phyloP scores from a whole-genome alignment of 192 early-diverging fungal species.

The Allomyces macrogynus region DNA sequence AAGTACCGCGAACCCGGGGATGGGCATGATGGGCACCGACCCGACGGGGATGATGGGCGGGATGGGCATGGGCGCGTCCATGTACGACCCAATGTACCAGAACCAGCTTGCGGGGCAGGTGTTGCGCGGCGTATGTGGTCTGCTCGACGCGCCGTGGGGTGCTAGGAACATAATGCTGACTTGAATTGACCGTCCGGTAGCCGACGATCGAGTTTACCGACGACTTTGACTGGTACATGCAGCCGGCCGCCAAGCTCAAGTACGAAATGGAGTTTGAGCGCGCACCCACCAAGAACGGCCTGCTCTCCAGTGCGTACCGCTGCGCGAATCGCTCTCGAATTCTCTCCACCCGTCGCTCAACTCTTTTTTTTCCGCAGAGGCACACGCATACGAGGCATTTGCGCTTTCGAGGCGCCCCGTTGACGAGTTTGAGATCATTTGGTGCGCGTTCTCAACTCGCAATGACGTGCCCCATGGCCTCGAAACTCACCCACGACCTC shows the following conservation, averaged over 20 bases:
- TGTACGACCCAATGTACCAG: not conserved
- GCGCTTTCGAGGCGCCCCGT: not conserved
- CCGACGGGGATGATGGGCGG: not conserved
- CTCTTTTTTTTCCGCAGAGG: too few relatives aligned
- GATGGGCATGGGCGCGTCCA: too few relatives aligned
- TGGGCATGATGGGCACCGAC: conserved; percentile 1
- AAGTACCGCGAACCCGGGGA: not conserved
- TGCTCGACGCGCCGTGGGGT: conserved; percentile 6
- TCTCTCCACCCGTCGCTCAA: too few relatives aligned
- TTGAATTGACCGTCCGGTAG: conserved; percentile 14
- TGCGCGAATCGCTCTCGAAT: too few relatives aligned
- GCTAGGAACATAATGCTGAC: conserved; percentile 6
- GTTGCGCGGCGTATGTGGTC: conserved; percentile 3
- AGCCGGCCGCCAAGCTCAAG: conserved; percentile 26
- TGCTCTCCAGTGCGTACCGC: not conserved
- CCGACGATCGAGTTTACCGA: conserved; percentile 12
- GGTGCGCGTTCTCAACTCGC: not conserved
- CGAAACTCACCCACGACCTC: too few relatives aligned
- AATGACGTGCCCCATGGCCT: too few relatives aligned
- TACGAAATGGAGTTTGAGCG: conserved; percentile 30
- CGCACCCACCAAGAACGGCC: not conserved
- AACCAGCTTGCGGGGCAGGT: conserved; percentile 1
- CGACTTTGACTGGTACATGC: conserved; percentile 46
- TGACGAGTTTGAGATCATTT: not conserved
- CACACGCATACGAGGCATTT: not conserved